Percentiles rank a stretch among this genome's conserved stretches.
Evolutionary conservation across 2,329 filamentous ascomycete genomes (phyloP).

Genomic region (Cladosporium velox): DNA sequence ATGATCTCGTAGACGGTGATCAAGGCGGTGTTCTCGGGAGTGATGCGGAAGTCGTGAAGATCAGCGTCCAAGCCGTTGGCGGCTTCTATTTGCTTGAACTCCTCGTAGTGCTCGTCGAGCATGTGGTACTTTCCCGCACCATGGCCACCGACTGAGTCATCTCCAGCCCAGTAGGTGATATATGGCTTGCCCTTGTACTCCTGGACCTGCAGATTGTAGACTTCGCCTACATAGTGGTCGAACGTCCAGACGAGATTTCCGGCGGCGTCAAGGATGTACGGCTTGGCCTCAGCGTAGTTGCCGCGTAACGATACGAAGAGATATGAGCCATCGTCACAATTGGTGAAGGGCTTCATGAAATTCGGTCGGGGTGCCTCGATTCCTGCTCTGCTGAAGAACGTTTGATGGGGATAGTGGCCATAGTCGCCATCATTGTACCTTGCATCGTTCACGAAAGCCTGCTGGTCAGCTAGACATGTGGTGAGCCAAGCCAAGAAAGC

Average conservation of each 20-base stretch:
- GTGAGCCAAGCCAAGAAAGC: not conserved
- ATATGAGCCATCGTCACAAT: conserved; percentile 36
- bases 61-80: conserved; percentile 40
- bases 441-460: conserved; percentile 27
- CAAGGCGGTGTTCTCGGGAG: conserved; percentile 44
- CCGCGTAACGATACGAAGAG: conserved; percentile 35
- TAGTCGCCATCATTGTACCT: conserved; percentile 40
- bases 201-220: conserved; percentile 41
- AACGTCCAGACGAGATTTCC: conserved; percentile 31
- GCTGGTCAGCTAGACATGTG: conserved; percentile 22
- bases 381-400: conserved; percentile 36
- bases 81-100: conserved; percentile 44
- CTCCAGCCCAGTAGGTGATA: conserved; percentile 44
- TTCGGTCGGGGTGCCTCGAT: conserved; percentile 39
- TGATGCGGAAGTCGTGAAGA: conserved; percentile 50
- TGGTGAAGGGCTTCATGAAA: conserved; percentile 34
- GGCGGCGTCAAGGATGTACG: conserved; percentile 25
- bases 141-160: conserved; percentile 40
- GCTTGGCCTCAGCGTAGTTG: conserved; percentile 25
- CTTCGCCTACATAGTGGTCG: conserved; percentile 31
- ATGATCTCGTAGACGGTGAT: conserved; percentile 45
- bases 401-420: conserved; percentile 40
- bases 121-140: conserved; percentile 39
- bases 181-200: conserved; percentile 39
- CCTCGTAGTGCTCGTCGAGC: conserved; percentile 38